Evolutionary conservation across 2,329 filamentous ascomycete genomes (phyloP), one percentile per base, ranked within the genome.

Genomic region (Setomelanomma holmii): DNA sequence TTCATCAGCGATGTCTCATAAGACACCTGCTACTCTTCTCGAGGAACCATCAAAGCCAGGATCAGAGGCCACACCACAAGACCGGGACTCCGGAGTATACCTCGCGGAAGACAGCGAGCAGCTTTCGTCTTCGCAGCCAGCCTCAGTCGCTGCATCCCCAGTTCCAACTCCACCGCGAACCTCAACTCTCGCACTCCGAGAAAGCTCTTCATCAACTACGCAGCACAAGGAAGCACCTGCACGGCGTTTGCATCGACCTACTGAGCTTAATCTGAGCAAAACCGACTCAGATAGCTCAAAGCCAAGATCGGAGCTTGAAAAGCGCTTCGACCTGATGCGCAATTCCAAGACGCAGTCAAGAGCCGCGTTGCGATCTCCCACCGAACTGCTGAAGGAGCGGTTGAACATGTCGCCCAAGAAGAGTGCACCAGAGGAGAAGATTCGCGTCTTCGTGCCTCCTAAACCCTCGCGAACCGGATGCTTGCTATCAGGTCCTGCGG

Each of bases 301-400:
- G 47, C 66, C 67, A 7, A 61, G 61, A 43, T 68, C 69, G 4
- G 69, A 73, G 43, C 68, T 73, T 19, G 68, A 73, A 33, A 48
- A 63, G 44, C 66, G 68, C 1, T 67, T 61, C 46, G 67, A 67
- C 17, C 22, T 72, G 7, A 67, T 73, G 21, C 68, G 69, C 5
- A 71, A 72, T 40, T 71, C 68, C 7, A 63, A 63, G 22, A 67
- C 66, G 4, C 64, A 62, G 16, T 63, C 60, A 0, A 69, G 64
- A 53, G 68, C 67, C 2, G 60, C 67, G 1, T 46, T 73, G 14
- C 64, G 67, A 4, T 73, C 71, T 1, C 68, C 71, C 1, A 72
- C 69, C n/a, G 53, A 67, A 35, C 59, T 73, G 0, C 47, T 73
- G 1, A 56, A 68, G 6, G 63, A 73, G 11, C 64, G 71, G 0